A percentile compares a stretch with the other conserved stretches of the same genome.
Evolutionary conservation across 2,329 filamentous ascomycete genomes (phyloP).

Genomic region (Xylariaceae sp.): DNA sequence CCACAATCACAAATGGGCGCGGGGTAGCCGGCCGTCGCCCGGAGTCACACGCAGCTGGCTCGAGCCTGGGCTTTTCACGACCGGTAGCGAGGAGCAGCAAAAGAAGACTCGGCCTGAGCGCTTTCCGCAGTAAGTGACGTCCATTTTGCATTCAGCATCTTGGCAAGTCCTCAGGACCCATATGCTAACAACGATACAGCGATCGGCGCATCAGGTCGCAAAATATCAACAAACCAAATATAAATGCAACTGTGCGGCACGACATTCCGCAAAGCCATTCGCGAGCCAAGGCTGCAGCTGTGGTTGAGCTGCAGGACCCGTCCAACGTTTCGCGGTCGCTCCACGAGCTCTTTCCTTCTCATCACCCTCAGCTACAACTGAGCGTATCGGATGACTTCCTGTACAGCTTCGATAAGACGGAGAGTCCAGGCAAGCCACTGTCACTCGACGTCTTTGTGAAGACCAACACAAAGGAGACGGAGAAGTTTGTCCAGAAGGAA

Average conservation of each 20-base stretch:
- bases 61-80: slow-evolving; percentile 17
- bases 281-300: slow-evolving; percentile 43
- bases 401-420: slow-evolving; percentile 51
- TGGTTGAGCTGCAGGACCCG: slow-evolving; percentile 46
- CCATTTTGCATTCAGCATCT: neutral
- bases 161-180: neutral
- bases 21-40: slow-evolving; percentile 42
- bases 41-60: slow-evolving; percentile 33
- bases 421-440: slow-evolving; percentile 47
- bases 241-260: slow-evolving; percentile 22
- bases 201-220: slow-evolving; percentile 16
- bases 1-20: slow-evolving; percentile 49
- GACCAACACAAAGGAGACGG: slow-evolving; percentile 47
- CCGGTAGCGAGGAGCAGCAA: slow-evolving; percentile 40
- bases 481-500: slow-evolving; percentile 54
- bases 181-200: slow-evolving; percentile 10
- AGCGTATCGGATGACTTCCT: slow-evolving; percentile 45
- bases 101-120: slow-evolving; percentile 46
- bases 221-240: slow-evolving; percentile 48
- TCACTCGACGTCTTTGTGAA: slow-evolving; percentile 49
- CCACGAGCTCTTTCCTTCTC: slow-evolving; percentile 41
- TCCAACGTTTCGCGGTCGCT: slow-evolving; percentile 44
- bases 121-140: slow-evolving; percentile 41
- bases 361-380: slow-evolving; percentile 29
- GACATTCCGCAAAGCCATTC: slow-evolving; percentile 38